Evolutionary conservation across 495 filamentous ascomycete species (phyloP).

Genomic region (Astrothelium macrocarpum): DNA sequence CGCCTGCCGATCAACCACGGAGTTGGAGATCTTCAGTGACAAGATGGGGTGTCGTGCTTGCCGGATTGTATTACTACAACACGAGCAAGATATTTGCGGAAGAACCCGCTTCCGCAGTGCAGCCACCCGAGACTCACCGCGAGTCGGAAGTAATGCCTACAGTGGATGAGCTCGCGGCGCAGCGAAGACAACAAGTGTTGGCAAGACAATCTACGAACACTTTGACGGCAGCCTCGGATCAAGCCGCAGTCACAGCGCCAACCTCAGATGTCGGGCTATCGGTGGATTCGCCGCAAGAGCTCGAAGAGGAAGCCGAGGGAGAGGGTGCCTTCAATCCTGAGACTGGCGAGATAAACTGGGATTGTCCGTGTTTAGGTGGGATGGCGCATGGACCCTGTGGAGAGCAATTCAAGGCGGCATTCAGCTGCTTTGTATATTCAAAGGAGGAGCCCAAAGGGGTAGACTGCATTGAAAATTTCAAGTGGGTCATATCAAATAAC

Average conservation of each 20-base stretch:
- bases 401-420: conserved; percentile 85
- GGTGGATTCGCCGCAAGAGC: conserved; percentile 37
- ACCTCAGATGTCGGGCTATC: conserved; percentile 16
- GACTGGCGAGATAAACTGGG: conserved; percentile 99
- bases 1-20: conserved; percentile 53
- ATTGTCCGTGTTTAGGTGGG: conserved; percentile 92
- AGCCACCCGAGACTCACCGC: conserved; percentile 22
- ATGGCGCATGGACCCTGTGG: conserved; percentile 97
- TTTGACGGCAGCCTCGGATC: conserved; percentile 1
- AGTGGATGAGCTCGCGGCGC: conserved; percentile 26
- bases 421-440: conserved; percentile 95
- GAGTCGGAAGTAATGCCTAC: conserved; percentile 28
- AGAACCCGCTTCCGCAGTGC: conserved; percentile 43
- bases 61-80: conserved; percentile 84
- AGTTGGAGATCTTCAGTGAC: conserved; percentile 71
- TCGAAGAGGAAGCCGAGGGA: conserved; percentile 71
- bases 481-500: conserved; percentile 44
- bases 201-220: conserved; percentile 2
- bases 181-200: conserved; percentile 21
- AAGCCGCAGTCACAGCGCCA: conserved; percentile 8
- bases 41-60: conserved; percentile 68
- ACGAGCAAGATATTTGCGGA: conserved; percentile 81
- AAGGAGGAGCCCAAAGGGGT: conserved; percentile 96
- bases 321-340: conserved; percentile 95
- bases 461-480: conserved; percentile 97